Base-by-base conservation (phyloP, 106 monocot genomes). In the Narthecium ossifragum region DNA sequence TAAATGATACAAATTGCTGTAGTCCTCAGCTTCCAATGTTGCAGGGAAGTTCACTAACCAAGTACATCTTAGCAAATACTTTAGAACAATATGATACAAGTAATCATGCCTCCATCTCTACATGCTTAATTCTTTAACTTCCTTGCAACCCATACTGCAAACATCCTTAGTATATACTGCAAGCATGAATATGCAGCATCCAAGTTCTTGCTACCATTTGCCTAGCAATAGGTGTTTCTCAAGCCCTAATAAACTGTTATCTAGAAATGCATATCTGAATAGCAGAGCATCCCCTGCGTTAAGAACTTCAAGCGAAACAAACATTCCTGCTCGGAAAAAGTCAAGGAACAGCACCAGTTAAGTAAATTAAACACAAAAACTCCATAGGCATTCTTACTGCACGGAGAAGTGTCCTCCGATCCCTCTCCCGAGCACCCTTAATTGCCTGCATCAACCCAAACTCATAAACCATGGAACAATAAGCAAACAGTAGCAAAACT, bases 361-460 rank as follows among this genome's bases (percentile, higher is more conserved):
- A 10, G 9, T 14, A 58, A 21, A 3, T 22, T n/a, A 8, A 22
- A 1, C 9, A 23, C 0, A 24, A 1, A 48, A 48, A 20, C 2
- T 22, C 2, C 22, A 67, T 46, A 54, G 3, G 25, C 46, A 40
- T 36, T 24, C 79, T 74, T 70, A 88, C 88, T 6, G 73, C 59
- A n/a, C 83, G 79, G 46, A 83, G 53, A 60, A 88, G 76, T 25
- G 80, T 83, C 25, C 88, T 79, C 51, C 80, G 55, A 31, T 88
- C 88, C 59, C 88, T 79, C 38, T 88, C 88, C 24, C 88, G 73
- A 45, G 88, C 76, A 77, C 74, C 75, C 57, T 76, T 79, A 59
- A 88, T 66, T 20, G 87, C 83, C 87, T 88, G 38, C 50, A n/a
- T n/a, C n/a, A n/a, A 62, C 39, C 7, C 28, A 56, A 48, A 31